phyloP scores from a whole-genome alignment of 2,329 filamentous ascomycete genomes.

The Botrytis elliptica region DNA sequence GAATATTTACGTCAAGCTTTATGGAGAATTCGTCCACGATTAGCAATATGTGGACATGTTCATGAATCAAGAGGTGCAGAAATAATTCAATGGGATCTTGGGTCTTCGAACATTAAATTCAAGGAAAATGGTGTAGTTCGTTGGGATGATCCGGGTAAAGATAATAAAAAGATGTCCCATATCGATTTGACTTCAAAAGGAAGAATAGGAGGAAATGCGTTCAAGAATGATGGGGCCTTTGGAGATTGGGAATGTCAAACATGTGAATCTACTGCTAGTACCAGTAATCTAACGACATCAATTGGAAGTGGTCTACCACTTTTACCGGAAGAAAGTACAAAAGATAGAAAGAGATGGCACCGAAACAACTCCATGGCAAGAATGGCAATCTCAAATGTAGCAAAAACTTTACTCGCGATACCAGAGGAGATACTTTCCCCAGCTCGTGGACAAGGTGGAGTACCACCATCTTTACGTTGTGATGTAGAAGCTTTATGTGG shows the following conservation, averaged over 20 bases:
- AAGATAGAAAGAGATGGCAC: neutral
- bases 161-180: conserved; percentile 59
- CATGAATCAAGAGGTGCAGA: conserved; percentile 66
- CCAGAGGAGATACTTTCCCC: conserved; percentile 24
- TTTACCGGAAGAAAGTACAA: neutral
- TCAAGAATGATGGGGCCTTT: conserved; percentile 48
- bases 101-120: conserved; percentile 42
- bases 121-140: conserved; percentile 45
- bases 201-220: conserved; percentile 37
- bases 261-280: neutral
- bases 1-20: conserved; percentile 56
- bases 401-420: conserved; percentile 23
- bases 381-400: conserved; percentile 21
- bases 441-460: conserved; percentile 43
- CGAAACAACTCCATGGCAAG: conserved; percentile 14
- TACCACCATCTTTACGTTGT: conserved; percentile 44
- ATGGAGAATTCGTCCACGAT: conserved; percentile 58
- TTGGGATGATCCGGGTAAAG: conserved; percentile 60
- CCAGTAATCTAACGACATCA: neutral
- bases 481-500: conserved; percentile 45
- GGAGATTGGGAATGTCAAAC: conserved; percentile 11
- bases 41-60: conserved; percentile 71
- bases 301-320: neutral
- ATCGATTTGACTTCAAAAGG: conserved; percentile 56
- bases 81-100: conserved; percentile 59